Percentiles rank a stretch among this genome's conserved stretches.
These are phyloP conservation scores for Aspergillus bombycis DNA, from an alignment of 2,329 filamentous ascomycete genomes.

Conservation along the genomic window DNA sequence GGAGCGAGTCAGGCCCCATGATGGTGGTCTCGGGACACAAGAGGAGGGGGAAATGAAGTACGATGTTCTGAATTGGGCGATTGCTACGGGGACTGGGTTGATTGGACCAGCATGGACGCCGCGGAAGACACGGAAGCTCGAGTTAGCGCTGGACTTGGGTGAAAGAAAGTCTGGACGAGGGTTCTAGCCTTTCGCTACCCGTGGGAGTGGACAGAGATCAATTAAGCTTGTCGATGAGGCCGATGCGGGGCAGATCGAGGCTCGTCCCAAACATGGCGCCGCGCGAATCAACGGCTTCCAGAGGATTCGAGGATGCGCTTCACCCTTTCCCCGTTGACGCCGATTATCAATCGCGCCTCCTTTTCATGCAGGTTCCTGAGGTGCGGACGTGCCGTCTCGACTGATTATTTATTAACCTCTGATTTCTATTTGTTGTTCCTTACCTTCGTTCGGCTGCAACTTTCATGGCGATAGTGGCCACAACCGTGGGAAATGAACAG, in stretches of 20 bases:
- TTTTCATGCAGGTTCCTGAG: constrained; percentile 23
- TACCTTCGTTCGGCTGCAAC: neutral
- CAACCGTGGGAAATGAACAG: constrained; percentile 16
- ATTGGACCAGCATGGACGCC: constrained; percentile 8
- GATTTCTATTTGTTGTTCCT: neutral
- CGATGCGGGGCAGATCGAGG: constrained; percentile 29
- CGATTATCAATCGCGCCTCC: constrained; percentile 16
- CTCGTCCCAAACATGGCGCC: constrained; percentile 17
- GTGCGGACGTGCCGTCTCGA: neutral
- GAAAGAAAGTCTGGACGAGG: neutral
- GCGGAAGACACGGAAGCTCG: neutral
- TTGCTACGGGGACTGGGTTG: constrained; percentile 6
- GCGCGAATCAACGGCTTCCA: constrained; percentile 20
- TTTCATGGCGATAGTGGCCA: constrained; percentile 10
- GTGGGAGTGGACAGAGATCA: constrained; percentile 15
- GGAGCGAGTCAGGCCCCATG: constrained; percentile 8
- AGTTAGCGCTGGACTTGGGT: neutral
- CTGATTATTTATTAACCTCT: neutral
- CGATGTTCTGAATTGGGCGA: constrained; percentile 5
- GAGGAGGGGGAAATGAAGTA: constrained; percentile 1
- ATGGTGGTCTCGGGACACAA: neutral
- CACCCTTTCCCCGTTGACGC: constrained; percentile 20
- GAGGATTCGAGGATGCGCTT: constrained; percentile 16
- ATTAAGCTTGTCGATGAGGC: constrained; percentile 25
- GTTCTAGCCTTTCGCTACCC: constrained; percentile 9